These are phyloP conservation scores for Paracoccidioides brasiliensis DNA, from an alignment of 2,329 filamentous ascomycete species.

Conservation along the genomic window DNA sequence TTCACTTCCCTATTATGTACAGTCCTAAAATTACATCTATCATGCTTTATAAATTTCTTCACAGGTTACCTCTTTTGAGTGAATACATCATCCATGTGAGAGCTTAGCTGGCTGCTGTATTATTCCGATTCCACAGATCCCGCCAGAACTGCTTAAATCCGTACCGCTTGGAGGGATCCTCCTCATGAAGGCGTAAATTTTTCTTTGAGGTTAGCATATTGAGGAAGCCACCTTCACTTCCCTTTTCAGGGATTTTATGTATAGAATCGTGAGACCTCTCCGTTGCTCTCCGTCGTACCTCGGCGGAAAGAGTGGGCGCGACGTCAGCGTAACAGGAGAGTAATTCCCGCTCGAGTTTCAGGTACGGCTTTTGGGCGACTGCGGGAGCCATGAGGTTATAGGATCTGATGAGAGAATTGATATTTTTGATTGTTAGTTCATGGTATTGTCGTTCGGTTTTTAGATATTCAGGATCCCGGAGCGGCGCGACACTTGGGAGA, in stretches of 20 bases:
- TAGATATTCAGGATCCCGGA: conserved; percentile 70
- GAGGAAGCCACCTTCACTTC: conserved; percentile 43
- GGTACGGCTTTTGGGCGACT: conserved; percentile 86
- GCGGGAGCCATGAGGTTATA: conserved; percentile 95
- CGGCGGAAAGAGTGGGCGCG: conserved; percentile 58
- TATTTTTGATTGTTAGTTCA: conserved; percentile 57
- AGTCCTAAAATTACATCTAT: neutral
- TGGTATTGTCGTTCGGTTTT: conserved; percentile 61
- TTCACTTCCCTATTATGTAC: neutral
- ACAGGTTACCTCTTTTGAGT: neutral
- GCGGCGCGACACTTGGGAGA: conserved; percentile 43
- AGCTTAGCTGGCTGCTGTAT: neutral
- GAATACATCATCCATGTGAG: neutral
- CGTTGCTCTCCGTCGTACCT: conserved; percentile 57
- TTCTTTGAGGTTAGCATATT: conserved; percentile 42
- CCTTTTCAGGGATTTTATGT: conserved; percentile 7
- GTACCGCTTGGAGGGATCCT: conserved; percentile 56
- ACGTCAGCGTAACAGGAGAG: conserved; percentile 72
- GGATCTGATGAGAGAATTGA: conserved; percentile 68
- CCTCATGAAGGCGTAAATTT: conserved; percentile 56
- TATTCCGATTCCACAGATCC: conserved; percentile 50
- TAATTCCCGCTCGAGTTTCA: conserved; percentile 69
- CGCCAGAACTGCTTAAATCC: conserved; percentile 83
- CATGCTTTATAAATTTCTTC: neutral
- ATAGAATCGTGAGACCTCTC: conserved; percentile 18